Base-by-base conservation (phyloP, 257 asterid genomes). In the Dorcoceras hygrometricum region DNA sequence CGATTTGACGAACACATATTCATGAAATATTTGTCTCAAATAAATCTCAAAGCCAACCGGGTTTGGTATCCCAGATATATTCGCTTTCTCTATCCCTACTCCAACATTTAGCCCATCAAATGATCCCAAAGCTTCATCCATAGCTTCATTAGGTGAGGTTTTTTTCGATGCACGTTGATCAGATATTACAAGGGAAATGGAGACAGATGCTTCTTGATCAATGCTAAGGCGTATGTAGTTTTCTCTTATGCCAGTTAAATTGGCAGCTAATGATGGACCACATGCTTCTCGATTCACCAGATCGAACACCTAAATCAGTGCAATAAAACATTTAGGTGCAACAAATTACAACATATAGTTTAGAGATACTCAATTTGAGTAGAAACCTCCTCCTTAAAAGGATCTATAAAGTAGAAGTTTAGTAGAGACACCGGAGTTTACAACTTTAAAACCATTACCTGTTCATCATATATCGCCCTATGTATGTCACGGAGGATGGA, bases 201-300 rank as follows among this genome's bases (percentile, higher is more conserved):
- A 90, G 63, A 88, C 77, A 71, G 95, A 88, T 62, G 87, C 87
- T 71, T 86, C 96, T 80, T 88, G 83, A 77, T 89, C 89, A 67
- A 94, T 81, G 80, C 86, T 75, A 71, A 94, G 74, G 62, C 86
- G 83, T 53, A 90, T 71, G 75, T 75, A 83, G 78, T 94, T 88
- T 78, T 94, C 99, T 79, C 77, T 86, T 66, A 87, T 87, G 64
- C 97, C 99, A 68, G 95, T 86, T 75, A 94, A 84, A 71, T 86
- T 79, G 53, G 76, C 83, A 71, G 81, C 82, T 62, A 77, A 65
- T 57, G 95, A 81, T 66, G 96, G 85, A 71, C 75, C 82, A 71
- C 91, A 88, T 53, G 96, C 97, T 78, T 90, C 97, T 29, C 95
- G 97, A 73, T 80, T 88, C 66, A 94, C 95, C 84, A 90, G 87